These are phyloP conservation scores for Diaporthe humulicola DNA, from an alignment of 2,329 filamentous ascomycete genomes.

Conservation along the genomic window DNA sequence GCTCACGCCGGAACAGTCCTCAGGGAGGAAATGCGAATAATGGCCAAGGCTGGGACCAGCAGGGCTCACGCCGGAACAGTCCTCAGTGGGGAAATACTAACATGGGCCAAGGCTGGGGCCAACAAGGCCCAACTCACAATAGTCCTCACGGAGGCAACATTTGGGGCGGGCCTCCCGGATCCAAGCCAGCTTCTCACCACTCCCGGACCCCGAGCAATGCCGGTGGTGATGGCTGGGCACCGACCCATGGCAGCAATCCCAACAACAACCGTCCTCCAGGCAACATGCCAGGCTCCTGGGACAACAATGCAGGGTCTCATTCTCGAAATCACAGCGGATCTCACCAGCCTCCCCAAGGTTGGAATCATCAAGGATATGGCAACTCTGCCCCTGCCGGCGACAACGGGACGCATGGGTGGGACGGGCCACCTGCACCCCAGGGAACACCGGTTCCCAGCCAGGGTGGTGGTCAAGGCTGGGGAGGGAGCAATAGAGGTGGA, in stretches of 20 bases:
- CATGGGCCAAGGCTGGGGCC: background rate
- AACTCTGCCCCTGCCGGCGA: background rate
- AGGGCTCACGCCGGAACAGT: background rate
- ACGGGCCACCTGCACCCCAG: background rate
- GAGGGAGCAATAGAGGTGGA: background rate
- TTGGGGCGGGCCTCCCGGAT: constrained; percentile 28
- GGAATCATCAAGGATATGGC: background rate
- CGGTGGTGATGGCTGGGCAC: background rate
- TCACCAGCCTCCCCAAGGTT: constrained; percentile 5
- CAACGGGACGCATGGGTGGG: background rate
- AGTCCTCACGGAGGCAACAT: constrained; percentile 9
- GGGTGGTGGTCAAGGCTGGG: constrained; percentile 9
- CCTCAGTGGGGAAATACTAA: background rate
- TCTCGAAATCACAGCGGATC: background rate
- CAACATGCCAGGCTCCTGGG: constrained; percentile 28
- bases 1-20: constrained; percentile 4
- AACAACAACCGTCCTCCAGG: constrained; percentile 18
- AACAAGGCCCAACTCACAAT: background rate
- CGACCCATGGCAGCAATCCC: background rate
- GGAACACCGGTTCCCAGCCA: background rate
- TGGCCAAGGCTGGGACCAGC: constrained; percentile 1
- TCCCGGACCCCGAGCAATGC: constrained; percentile 6
- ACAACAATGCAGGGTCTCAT: background rate
- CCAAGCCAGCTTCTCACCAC: constrained; percentile 9
- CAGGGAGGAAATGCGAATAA: background rate